phyloP scores from a whole-genome alignment of 352 stramenopile genomes.

The Globisporangium paroecandrum region DNA sequence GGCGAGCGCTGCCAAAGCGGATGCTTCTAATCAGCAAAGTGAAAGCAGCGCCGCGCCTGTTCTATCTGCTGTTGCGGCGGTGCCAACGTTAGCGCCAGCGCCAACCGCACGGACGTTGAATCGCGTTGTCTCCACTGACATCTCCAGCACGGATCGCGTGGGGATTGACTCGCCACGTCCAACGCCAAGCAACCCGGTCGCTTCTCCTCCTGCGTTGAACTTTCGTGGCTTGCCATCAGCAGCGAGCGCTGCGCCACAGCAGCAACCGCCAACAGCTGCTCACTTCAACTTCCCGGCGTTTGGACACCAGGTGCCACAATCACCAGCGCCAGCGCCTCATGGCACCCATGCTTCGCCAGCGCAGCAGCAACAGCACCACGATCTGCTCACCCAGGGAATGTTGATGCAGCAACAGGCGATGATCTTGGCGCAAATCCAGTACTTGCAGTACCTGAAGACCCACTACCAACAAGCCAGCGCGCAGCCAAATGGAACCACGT shows the following conservation, averaged over 20 bases:
- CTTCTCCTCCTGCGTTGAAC: not conserved
- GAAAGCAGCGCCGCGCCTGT: not conserved
- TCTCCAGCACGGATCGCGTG: not conserved
- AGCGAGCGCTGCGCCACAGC: slow-evolving; percentile 9
- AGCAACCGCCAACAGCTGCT: not conserved
- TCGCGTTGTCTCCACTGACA: slow-evolving; percentile 3
- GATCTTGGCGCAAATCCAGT: slow-evolving; percentile 79
- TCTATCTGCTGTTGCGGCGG: not conserved
- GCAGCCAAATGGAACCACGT: not conserved
- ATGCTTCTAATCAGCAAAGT: not conserved
- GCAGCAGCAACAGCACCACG: slow-evolving; percentile 27
- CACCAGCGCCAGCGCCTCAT: slow-evolving; percentile 2
- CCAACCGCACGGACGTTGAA: slow-evolving; percentile 3
- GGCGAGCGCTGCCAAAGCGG: not conserved
- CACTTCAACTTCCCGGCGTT: slow-evolving; percentile 13
- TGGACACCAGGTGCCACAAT: slow-evolving; percentile 12
- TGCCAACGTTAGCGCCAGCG: not conserved
- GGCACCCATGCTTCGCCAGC: not conserved
- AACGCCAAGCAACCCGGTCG: not conserved
- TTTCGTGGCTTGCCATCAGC: not conserved
- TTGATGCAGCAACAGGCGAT: slow-evolving; percentile 80
- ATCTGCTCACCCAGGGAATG: slow-evolving; percentile 56
- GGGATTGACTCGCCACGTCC: slow-evolving; percentile 17
- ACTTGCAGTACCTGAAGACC: slow-evolving; percentile 62
- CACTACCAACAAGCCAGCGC: slow-evolving; percentile 28